Percentiles rank a stretch among this genome's conserved stretches.
phyloP scores from a whole-genome alignment of 495 filamentous ascomycete genomes.

The Apodospora peruviana region DNA sequence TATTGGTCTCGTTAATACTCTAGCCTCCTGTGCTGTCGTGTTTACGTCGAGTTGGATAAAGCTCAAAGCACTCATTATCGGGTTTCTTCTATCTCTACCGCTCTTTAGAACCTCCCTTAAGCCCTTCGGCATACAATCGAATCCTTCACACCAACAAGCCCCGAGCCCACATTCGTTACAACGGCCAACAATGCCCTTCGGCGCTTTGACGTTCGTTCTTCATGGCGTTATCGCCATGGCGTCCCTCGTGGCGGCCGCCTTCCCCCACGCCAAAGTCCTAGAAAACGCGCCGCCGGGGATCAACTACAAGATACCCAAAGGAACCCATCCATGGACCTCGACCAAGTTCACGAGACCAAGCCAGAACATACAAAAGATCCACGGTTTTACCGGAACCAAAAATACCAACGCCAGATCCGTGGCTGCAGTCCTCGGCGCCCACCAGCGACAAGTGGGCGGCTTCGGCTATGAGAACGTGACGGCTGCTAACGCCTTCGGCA shows the following conservation, averaged over 20 bases:
- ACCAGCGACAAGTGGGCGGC: conserved; percentile 24
- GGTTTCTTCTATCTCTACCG: too few relatives aligned
- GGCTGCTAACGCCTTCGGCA: conserved; percentile 29
- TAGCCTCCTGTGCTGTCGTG: too few relatives aligned
- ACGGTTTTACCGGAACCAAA: conserved; percentile 1
- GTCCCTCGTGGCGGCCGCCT: background rate
- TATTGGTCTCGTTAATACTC: too few relatives aligned
- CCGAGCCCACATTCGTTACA: too few relatives aligned
- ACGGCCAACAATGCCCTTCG: too few relatives aligned
- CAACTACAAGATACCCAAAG: conserved; percentile 14
- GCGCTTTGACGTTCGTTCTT: too few relatives aligned
- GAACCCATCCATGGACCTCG: conserved; percentile 6
- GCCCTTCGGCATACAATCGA: too few relatives aligned
- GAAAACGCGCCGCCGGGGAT: conserved; percentile 16
- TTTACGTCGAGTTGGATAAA: too few relatives aligned
- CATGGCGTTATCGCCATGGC: background rate
- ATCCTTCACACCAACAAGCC: too few relatives aligned
- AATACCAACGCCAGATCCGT: conserved; percentile 22
- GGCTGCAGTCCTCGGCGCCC: conserved; percentile 24
- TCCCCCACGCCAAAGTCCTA: conserved; percentile 4
- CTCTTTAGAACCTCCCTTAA: too few relatives aligned
- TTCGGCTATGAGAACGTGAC: conserved; percentile 36
- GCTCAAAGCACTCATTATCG: too few relatives aligned
- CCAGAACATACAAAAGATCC: conserved; percentile 14
- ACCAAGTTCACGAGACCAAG: background rate